Evolutionary conservation across 768 basidiomycete species (phyloP).

Genomic region (Podaxis rugospora): DNA sequence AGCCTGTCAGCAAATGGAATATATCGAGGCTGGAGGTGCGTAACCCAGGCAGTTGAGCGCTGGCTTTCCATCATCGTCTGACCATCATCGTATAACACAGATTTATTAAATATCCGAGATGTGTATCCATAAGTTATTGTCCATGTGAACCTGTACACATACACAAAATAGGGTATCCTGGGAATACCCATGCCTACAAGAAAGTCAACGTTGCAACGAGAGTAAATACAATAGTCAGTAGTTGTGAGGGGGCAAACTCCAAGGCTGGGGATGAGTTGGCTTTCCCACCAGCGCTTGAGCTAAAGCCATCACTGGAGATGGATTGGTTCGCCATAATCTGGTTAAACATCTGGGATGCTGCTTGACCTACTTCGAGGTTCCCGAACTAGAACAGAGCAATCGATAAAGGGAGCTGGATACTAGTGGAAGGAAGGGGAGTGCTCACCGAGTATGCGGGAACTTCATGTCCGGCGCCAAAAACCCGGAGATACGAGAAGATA

Average conservation of each 20-base stretch:
- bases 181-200: neutral
- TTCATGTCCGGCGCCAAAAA: conserved; percentile 44
- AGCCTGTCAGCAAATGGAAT: too few relatives aligned
- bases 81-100: too few relatives aligned
- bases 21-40: too few relatives aligned
- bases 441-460: conserved; percentile 43
- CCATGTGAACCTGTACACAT: too few relatives aligned
- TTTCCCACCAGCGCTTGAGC: neutral
- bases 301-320: neutral
- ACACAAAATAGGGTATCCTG: neutral
- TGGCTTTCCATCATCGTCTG: too few relatives aligned
- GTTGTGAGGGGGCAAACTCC: neutral
- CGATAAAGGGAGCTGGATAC: neutral
- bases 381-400: conserved; percentile 23
- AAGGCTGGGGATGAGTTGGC: neutral
- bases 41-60: too few relatives aligned
- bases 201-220: neutral
- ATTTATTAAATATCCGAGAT: too few relatives aligned
- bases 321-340: conserved; percentile 24
- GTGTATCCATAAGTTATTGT: too few relatives aligned
- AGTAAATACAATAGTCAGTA: neutral
- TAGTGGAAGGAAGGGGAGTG: neutral
- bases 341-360: conserved; percentile 38
- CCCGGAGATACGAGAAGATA: conserved; percentile 50
- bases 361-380: conserved; percentile 33